Evolutionary conservation across 768 basidiomycete species (phyloP), one percentile per base, ranked within the genome.

Genomic region (Lactarius vividus): DNA sequence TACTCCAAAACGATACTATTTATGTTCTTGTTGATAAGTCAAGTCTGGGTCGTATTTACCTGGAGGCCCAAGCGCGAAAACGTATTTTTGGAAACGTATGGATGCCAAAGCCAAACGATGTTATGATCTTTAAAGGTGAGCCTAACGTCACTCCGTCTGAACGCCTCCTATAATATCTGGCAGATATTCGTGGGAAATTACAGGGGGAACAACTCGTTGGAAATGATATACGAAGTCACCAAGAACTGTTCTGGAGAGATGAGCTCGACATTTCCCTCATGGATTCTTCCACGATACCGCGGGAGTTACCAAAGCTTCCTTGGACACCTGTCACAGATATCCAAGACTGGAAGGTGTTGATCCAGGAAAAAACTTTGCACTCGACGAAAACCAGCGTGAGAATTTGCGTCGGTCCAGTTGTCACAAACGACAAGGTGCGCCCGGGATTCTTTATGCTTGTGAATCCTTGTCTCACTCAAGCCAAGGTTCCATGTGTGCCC

Each of bases 1-100:
- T 9, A 7, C 20, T 60, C 29, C 18, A n/a, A 6, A 26, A 60
- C n/a, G 59, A 60, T 29, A 60, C 59, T 6, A n/a, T 60, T 31
- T 60, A 60, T 23, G 59, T 60, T 31, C 46, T 60, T 33, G 59
- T 52, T 20, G 59, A 60, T 20, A 60, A 60, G 23, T 20, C 59
- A 1, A 33, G 13, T 20, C 20, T 29, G 4, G 15, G 57, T 6
- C 44, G 46, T 20, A 9, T 60, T 52, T 33, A 33, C n/a, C 18
- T 60, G 46, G 59, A 59, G 42, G 58, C 26, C 59, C 4, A 16
- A 49, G 15, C 10, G 18, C 13, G 9, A 35, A 33, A 20, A 10
- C 44, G 59, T 10, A 35, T 29, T n/a, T 60, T 60, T 26, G 20
- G 59, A 1, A 60, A 60, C 33, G 31, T 60, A 18, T 60, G 59